Evolutionary conservation across 192 early-diverging fungal genomes (phyloP), one percentile per base, ranked within the genome.

Genomic region (Lobosporangium transversale): DNA sequence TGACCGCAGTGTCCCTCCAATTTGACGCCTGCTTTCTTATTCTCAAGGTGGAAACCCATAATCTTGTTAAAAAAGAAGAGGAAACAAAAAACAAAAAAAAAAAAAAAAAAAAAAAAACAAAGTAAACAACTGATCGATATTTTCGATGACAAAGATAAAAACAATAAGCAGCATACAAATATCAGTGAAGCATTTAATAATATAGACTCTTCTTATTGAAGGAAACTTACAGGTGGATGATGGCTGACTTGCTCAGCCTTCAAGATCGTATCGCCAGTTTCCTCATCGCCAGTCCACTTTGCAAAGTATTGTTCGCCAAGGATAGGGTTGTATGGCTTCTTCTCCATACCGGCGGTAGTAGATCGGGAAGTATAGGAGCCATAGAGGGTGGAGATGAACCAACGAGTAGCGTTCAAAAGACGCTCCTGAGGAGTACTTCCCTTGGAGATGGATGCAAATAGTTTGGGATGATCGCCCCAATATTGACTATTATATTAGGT

Each of bases 321-420:
- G 26, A 85, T 66, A 11, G 84, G 84, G 37, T 85, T 85, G 64
- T 90, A 94, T 9, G 93, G 93, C 70, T 94, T 94, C 81, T 93
- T 93, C 62, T 94, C 93, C 70, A 83, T 86, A 79, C 88, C 83
- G 11, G 87, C 89, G 52, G 87, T 87, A 12, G 90, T 89, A 29
- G 88, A 84, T 55, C 91, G 87, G 50, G 84, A 87, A 50, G 90
- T 83, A 78, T 89, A 93, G 26, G 89, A 90, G 43, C 93, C 93
- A 52, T 91, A 91, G 26, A 94, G 82, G 31, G 92, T 90, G 33
- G 90, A 92, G 32, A 94, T 83, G 62, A 90, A 94, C 93, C 93
- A 94, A 56, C 84, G 83, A 27, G 90, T 81, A 17, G 88, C 86
- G 32, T 83, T 86, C 75, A 89, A 73, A 70, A 92, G 88, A 48